Percentiles rank a stretch among this genome's conserved stretches.
Conservation (phyloP, 495 filamentous ascomycete species). For the Venustampulla echinocandica region DNA sequence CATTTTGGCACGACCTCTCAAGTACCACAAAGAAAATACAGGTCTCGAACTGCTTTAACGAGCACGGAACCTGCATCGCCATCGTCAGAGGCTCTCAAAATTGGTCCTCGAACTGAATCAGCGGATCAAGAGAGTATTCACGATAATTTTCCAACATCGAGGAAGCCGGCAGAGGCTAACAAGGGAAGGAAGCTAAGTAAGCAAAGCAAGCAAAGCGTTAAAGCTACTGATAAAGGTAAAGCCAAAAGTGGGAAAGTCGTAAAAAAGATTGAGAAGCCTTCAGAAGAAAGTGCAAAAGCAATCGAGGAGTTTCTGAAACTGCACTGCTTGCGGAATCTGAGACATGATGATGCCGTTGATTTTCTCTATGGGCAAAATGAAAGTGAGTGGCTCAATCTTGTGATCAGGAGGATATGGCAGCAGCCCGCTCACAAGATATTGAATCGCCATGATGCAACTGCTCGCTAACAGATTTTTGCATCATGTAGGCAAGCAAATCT, state of each 20-base stretch:
- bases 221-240: constrained; percentile 5
- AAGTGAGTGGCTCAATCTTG: constrained; percentile 5
- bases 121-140: too few relatives aligned
- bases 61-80: too few relatives aligned
- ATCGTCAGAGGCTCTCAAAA: too few relatives aligned
- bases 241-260: constrained; percentile 1
- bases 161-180: neutral
- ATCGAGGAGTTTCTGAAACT: constrained; percentile 15
- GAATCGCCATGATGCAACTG: too few relatives aligned
- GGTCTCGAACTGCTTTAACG: too few relatives aligned
- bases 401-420: too few relatives aligned
- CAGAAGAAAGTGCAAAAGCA: constrained; percentile 1
- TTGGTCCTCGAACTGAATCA: too few relatives aligned
- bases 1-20: too few relatives aligned
- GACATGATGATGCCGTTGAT: constrained; percentile 18
- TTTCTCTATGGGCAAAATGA: constrained; percentile 22
- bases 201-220: too few relatives aligned
- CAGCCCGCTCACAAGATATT: too few relatives aligned
- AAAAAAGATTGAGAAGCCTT: too few relatives aligned
- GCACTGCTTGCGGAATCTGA: constrained; percentile 22
- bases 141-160: constrained; percentile 22
- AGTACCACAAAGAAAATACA: too few relatives aligned
- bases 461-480: neutral
- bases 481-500: constrained; percentile 16
- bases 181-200: neutral